phyloP scores from a whole-genome alignment of 371 early-diverging fungal species.

The Capillidium rhysosporum region DNA sequence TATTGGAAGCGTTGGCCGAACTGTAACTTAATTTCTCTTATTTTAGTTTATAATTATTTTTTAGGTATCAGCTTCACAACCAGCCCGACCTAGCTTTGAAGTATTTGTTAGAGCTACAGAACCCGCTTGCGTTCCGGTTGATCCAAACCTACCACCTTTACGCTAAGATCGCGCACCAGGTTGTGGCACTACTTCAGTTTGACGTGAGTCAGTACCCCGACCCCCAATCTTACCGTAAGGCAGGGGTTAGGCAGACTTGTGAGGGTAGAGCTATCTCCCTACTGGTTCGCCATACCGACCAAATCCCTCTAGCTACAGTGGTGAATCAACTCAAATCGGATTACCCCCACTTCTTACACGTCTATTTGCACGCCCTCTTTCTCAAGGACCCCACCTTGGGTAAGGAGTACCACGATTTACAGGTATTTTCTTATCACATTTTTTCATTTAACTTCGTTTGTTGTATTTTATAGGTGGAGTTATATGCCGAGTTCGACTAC shows the following conservation, averaged over 20 bases:
- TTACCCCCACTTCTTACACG: conserved; percentile 39
- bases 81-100: conserved; percentile 62
- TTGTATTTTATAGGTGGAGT: conserved; percentile 33
- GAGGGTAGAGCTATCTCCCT: conserved; percentile 42
- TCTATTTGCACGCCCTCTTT: conserved; percentile 77
- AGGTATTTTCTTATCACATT: conserved; percentile 16
- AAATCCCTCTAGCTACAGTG: conserved; percentile 50
- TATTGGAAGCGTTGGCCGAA: background rate
- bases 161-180: conserved; percentile 51
- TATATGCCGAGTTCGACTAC: conserved; percentile 81
- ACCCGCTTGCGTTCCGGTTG: conserved; percentile 47
- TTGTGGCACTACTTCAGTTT: conserved; percentile 58
- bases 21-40: background rate
- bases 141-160: conserved; percentile 63
- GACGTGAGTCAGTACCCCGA: conserved; percentile 26
- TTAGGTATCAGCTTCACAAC: conserved; percentile 14
- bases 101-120: conserved; percentile 48
- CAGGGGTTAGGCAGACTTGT: conserved; percentile 8
- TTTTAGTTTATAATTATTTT: too few species aligned
- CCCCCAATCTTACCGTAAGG: conserved; percentile 9
- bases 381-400: conserved; percentile 48
- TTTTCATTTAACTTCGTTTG: background rate
- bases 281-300: conserved; percentile 62
- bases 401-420: conserved; percentile 57
- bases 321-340: conserved; percentile 33